phyloP scores from a whole-genome alignment of 768 basidiomycete species.

The Suillus bovinus region DNA sequence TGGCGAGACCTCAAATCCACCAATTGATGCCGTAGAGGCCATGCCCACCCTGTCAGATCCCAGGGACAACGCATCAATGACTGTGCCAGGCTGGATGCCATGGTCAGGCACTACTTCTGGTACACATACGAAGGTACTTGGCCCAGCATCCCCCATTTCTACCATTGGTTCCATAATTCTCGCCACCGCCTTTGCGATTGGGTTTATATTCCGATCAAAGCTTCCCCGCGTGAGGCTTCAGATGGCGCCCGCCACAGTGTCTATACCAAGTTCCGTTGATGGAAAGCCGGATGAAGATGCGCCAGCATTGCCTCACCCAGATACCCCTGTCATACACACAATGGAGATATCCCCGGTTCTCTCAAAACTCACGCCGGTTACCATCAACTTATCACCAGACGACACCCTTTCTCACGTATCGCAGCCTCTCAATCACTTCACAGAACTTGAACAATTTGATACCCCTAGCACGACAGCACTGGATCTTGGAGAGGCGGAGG shows the following conservation, averaged over 20 bases:
- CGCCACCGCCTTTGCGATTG: constrained; percentile 23
- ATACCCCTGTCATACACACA: constrained; percentile 3
- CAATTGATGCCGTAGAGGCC: constrained; percentile 18
- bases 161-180: constrained; percentile 25
- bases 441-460: constrained; percentile 16
- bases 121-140: constrained; percentile 10
- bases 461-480: constrained; percentile 9
- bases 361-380: constrained; percentile 9
- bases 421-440: constrained; percentile 8
- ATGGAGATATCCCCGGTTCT: not conserved
- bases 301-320: not conserved
- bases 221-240: constrained; percentile 15
- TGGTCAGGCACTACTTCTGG: constrained; percentile 8
- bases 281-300: constrained; percentile 4
- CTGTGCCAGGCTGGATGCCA: constrained; percentile 18
- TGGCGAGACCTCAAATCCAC: constrained; percentile 13
- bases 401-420: constrained; percentile 7
- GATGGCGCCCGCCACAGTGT: constrained; percentile 7
- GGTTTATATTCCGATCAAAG: constrained; percentile 28
- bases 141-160: constrained; percentile 17
- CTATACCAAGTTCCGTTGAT: not conserved
- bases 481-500: constrained; percentile 50
- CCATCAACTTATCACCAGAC: constrained; percentile 5
- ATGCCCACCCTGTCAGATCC: constrained; percentile 19
- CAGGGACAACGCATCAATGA: constrained; percentile 15